Evolutionary conservation across 106 monocot genomes (phyloP), one percentile per base, ranked within the genome.

Genomic region (Acorus gramineus): DNA sequence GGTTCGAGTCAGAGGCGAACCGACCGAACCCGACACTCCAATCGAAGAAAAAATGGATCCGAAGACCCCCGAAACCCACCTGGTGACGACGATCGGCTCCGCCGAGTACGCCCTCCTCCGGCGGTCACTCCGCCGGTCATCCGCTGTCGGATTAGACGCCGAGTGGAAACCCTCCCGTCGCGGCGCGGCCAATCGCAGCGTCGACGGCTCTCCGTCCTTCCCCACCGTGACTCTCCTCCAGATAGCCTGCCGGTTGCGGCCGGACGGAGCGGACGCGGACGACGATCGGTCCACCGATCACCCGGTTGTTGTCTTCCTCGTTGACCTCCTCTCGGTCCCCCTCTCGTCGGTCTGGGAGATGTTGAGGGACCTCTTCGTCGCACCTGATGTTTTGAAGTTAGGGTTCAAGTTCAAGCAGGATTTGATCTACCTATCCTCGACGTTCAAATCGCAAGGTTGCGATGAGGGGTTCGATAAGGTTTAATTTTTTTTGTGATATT

Each of bases 401-500:
- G 98, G 98, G 66, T 98, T 98, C 62, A 61, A 77, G 60, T 98
- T 98, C 61, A 98, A 92, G 77, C 98, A 98, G 76, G 98, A 98
- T 68, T 65, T 98, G 5, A 58, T 76, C 12, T 87, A 81, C 61
- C 81, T 98, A 11, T 88, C 87, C 7, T 83, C 90, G 5, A 98
- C 91, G 3, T 98, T 98, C 63, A 57, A 71, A 5, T 52, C 77
- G 4, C 77, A 76, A 7, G 87, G 88, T 7, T 81, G 68, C 49
- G 61, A 67, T 55, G 60, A 72, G 8, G 96, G 96, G 4, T 98
- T 98, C 57, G 83, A 85, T 67, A 58, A 58, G 62, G 96, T 98
- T 70, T 62, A 43, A 13, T 8, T 4, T 56, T 45, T 28, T 28
- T 28, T 28, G 28, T 28, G 28, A 28, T 28, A 28, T 28, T 28